Evolutionary conservation across 2,329 filamentous ascomycete genomes (phyloP).

Genomic region (Chalaropsis thielavioides): DNA sequence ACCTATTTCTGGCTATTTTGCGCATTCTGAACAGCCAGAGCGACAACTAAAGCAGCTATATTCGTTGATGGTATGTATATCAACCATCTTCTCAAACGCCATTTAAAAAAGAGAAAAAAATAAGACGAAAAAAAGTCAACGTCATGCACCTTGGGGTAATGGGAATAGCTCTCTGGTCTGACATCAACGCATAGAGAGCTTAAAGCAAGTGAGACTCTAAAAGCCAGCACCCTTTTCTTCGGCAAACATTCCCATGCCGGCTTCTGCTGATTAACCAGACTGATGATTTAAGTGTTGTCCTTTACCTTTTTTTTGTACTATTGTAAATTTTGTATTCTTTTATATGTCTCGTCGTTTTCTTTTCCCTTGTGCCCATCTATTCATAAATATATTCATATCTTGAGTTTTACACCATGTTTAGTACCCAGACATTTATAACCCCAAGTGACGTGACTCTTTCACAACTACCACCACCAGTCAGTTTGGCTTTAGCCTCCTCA

Average conservation of each 20-base stretch:
- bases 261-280: background rate
- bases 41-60: slow-evolving; percentile 52
- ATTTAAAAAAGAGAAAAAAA: background rate
- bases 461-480: background rate
- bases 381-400: background rate
- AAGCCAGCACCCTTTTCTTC: no score
- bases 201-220: no score
- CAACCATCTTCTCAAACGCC: background rate
- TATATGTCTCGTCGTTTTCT: background rate
- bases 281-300: background rate
- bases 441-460: background rate
- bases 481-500: no score
- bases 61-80: background rate
- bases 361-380: background rate
- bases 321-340: background rate
- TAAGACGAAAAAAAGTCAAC: background rate
- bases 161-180: no score
- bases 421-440: background rate
- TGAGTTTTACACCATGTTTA: background rate
- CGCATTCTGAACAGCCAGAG: slow-evolving; percentile 91
- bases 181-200: no score
- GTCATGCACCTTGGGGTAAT: no score
- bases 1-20: slow-evolving; percentile 90
- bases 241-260: no score
- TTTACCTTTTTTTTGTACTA: background rate